Conservation (phyloP, 805 yeast species). For the Wickerhamiella galacta region DNA sequence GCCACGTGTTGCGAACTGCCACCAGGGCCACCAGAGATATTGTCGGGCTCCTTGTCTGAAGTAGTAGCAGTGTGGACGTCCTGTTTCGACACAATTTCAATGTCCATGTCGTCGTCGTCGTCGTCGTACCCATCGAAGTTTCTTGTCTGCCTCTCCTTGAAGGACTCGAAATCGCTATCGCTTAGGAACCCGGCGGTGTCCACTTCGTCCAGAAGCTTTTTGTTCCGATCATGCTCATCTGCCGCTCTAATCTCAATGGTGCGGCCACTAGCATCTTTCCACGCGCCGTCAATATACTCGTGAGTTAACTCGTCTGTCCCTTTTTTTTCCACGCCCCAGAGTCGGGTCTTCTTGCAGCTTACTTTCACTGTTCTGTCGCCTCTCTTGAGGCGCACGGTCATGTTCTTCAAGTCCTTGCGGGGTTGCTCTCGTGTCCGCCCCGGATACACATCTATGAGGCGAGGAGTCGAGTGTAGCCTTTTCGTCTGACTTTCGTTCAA, state of each 20-base stretch:
- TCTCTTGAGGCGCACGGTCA: constrained; percentile 44
- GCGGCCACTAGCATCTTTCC: constrained; percentile 72
- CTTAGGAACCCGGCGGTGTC: constrained; percentile 12
- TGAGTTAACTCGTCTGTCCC: constrained; percentile 37
- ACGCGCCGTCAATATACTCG: constrained; percentile 44
- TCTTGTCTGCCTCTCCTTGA: constrained; percentile 9
- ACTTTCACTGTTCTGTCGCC: constrained; percentile 42
- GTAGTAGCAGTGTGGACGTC: constrained; percentile 14
- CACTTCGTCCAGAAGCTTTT: constrained; percentile 6
- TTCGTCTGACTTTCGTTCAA: constrained; percentile 17
- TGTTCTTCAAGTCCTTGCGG: constrained; percentile 34
- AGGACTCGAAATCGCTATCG: constrained; percentile 18
- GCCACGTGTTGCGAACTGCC: neutral
- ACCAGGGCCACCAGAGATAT: constrained; percentile 7
- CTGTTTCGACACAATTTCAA: constrained; percentile 23
- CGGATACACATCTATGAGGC: constrained; percentile 24
- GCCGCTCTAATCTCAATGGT: constrained; percentile 40
- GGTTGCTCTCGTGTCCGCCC: constrained; percentile 49
- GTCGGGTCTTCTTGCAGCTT: constrained; percentile 52
- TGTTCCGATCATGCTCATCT: constrained; percentile 18
- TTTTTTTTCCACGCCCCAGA: constrained; percentile 76
- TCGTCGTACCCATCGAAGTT: constrained; percentile 3
- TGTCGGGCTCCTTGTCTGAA: constrained; percentile 18
- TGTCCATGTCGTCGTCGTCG: constrained; percentile 27
- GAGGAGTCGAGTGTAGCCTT: constrained; percentile 21